These are phyloP conservation scores for Colletotrichum tropicicola DNA, from an alignment of 2,329 filamentous ascomycete species.

Conservation along the genomic window DNA sequence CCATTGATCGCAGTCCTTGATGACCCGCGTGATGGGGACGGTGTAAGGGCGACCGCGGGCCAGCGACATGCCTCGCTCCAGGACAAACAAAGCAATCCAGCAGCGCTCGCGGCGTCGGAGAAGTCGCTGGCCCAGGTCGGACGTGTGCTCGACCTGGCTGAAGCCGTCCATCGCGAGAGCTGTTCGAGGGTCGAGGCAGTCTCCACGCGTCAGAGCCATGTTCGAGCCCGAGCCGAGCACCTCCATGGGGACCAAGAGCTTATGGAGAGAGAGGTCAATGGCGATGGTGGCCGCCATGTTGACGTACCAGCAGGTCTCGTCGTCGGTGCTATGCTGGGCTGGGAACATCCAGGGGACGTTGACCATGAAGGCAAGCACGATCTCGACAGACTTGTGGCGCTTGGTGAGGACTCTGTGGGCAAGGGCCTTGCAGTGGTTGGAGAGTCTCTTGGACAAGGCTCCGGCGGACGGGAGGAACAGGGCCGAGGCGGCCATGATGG, in stretches of 20 bases:
- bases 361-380: constrained; percentile 78
- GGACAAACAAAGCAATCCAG: constrained; percentile 77
- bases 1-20: constrained; percentile 76
- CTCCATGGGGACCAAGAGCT: constrained; percentile 67
- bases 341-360: constrained; percentile 81
- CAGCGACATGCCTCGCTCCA: constrained; percentile 77
- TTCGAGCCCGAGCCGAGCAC: constrained; percentile 54
- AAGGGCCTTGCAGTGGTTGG: constrained; percentile 69
- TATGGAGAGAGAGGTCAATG: constrained; percentile 75
- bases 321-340: constrained; percentile 73
- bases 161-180: constrained; percentile 76
- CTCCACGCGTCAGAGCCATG: constrained; percentile 65
- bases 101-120: constrained; percentile 72
- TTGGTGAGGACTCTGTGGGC: constrained; percentile 69
- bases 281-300: constrained; percentile 76
- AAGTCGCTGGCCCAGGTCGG: constrained; percentile 67
- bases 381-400: constrained; percentile 75
- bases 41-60: constrained; percentile 75
- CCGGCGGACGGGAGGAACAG: constrained; percentile 72
- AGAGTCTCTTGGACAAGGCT: constrained; percentile 71
- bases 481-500: constrained; percentile 73
- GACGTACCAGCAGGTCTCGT: constrained; percentile 77
- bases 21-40: constrained; percentile 71
- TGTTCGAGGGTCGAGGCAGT: constrained; percentile 73
- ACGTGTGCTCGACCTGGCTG: constrained; percentile 66